Percentiles rank a stretch among this genome's conserved stretches.
phyloP scores from a whole-genome alignment of 2,329 filamentous ascomycete species.

The Juglanconis oblonga region DNA sequence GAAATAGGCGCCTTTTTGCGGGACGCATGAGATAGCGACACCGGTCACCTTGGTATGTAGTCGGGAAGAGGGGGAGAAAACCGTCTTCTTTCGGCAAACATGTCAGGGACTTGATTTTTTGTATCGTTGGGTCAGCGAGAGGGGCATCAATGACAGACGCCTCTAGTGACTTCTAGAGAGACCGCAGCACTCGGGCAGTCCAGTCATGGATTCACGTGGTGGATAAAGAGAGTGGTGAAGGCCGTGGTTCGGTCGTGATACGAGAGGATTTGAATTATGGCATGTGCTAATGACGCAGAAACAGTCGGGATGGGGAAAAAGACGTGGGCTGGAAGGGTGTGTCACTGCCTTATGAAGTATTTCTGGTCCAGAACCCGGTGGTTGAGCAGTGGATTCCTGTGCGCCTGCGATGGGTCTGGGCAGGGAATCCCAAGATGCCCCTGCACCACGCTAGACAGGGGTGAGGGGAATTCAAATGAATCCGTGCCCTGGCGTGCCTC shows the following conservation, averaged over 20 bases:
- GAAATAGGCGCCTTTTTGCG: slow-evolving; percentile 42
- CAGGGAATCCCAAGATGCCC: slow-evolving; percentile 6
- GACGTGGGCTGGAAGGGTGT: slow-evolving; percentile 20
- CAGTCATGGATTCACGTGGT: slow-evolving; percentile 25
- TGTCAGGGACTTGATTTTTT: slow-evolving; percentile 42
- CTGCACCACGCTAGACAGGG: slow-evolving; percentile 6
- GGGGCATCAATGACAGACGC: slow-evolving; percentile 35
- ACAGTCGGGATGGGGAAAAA: slow-evolving; percentile 11
- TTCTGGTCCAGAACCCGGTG: slow-evolving; percentile 7
- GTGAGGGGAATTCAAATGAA: slow-evolving; percentile 3
- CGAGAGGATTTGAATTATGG: slow-evolving; percentile 16
- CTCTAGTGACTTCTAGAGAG: slow-evolving; percentile 32
- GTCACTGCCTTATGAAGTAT: slow-evolving; percentile 16
- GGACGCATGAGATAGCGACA: slow-evolving; percentile 43
- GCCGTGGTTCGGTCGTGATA: slow-evolving; percentile 16
- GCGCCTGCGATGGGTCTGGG: background rate
- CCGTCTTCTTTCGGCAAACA: slow-evolving; percentile 56
- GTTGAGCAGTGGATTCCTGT: slow-evolving; percentile 3
- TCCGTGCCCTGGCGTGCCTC: slow-evolving; percentile 13
- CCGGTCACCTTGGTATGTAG: slow-evolving; percentile 61
- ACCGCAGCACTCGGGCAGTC: slow-evolving; percentile 36
- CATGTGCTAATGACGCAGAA: slow-evolving; percentile 23
- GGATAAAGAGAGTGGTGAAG: slow-evolving; percentile 6
- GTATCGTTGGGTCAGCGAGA: slow-evolving; percentile 5
- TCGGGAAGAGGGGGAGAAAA: slow-evolving; percentile 55